These are phyloP conservation scores for Lactifluus volemus DNA, from an alignment of 768 basidiomycete species.

Conservation along the genomic window DNA sequence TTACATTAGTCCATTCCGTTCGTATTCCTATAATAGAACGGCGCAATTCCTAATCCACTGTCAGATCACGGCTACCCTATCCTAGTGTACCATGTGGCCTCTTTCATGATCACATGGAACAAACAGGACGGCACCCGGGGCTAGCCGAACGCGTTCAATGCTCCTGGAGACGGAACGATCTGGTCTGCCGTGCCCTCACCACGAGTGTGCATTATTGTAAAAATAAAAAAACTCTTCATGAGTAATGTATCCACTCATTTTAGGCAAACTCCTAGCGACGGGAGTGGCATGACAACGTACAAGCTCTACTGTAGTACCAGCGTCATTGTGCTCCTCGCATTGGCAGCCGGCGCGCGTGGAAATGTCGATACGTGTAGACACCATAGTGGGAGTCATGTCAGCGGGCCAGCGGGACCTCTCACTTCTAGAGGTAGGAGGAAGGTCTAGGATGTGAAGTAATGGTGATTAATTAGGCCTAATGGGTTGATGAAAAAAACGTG, in stretches of 20 bases:
- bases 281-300: not conserved
- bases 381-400: not conserved
- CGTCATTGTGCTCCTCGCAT: not conserved
- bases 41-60: conserved; percentile 15
- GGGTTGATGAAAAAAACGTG: too few relatives aligned
- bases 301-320: not conserved
- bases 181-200: not conserved
- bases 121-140: not conserved
- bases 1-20: conserved; percentile 18
- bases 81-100: not conserved
- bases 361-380: not conserved
- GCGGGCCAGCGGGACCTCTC: too few relatives aligned
- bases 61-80: not conserved
- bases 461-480: too few relatives aligned
- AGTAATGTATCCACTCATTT: not conserved
- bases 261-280: not conserved
- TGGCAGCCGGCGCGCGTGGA: not conserved
- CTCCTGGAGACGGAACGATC: not conserved
- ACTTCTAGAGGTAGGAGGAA: too few relatives aligned
- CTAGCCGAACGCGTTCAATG: not conserved
- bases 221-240: too few relatives aligned
- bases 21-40: conserved; percentile 16
- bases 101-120: not conserved
- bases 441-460: too few relatives aligned
- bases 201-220: not conserved